Base-by-base conservation (phyloP, 2,329 filamentous ascomycete species). In the Diaporthe sp. region DNA sequence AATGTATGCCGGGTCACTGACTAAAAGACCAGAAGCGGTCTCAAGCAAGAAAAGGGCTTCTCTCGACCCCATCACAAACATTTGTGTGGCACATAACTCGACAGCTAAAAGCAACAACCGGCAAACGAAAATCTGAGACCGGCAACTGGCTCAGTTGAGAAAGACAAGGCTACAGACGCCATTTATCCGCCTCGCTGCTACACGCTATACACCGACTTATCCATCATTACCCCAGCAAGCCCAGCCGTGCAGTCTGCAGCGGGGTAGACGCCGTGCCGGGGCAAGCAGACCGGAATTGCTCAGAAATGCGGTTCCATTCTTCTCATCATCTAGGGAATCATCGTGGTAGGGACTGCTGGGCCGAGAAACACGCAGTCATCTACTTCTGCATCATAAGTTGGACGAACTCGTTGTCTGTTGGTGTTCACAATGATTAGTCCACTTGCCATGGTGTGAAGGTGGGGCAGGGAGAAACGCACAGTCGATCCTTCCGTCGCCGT, bases 381-480 rank as follows among this genome's bases (percentile, higher is more conserved):
- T 94, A 96, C 89, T 96, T 96, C 90, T 97, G 94, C 94, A 97
- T 96, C 94, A 97, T 97, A 83, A 97, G 92, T 87, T 97, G 94
- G 80, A 97, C 94, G 82, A 97, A 97, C 86, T 97, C 94, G 88
- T 96, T 96, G 87, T 96, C 94, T 96, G 80, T 61, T 22, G 65
- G 25, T n/a, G n/a, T n/a, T 30, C 19, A 1, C 12, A 9, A 35
- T 7, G 13, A 25, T 71, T 30, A 71, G 70, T 25, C 22, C 25
- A 25, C 2, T 13, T 19, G 56, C 7, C 50, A 22, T 17, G 22
- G 32, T 39, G 13, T 32, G 15, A 37, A 9, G 35, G 25, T 32
- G 25, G 56, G 30, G 32, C 32, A n/a, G 35, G 37, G 39, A 32
- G 1, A 25, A 55, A 84, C 92, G 78, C 88, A 96, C 94, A 97